A percentile compares a stretch with the other conserved stretches of the same genome.
Evolutionary conservation across 371 early-diverging fungal genomes (phyloP).

Genomic region (Basidiobolus heterosporus): DNA sequence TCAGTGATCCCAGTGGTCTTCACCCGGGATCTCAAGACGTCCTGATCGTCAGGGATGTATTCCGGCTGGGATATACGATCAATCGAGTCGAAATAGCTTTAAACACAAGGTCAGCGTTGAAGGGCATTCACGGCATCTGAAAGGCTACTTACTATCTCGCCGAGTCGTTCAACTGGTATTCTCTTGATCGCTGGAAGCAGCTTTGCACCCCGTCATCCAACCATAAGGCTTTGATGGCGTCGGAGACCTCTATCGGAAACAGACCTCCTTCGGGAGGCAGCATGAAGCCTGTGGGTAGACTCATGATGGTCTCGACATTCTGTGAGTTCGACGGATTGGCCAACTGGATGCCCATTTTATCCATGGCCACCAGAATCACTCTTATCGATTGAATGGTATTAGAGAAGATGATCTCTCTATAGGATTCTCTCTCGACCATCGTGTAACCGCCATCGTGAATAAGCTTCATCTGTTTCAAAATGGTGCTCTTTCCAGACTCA

Average conservation of each 20-base stretch:
- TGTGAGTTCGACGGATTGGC: slow-evolving; percentile 36
- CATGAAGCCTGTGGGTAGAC: slow-evolving; percentile 65
- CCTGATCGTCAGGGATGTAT: slow-evolving; percentile 79
- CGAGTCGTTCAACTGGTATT: slow-evolving; percentile 84
- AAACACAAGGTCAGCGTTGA: neutral
- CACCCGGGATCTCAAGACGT: slow-evolving; percentile 67
- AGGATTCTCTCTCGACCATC: slow-evolving; percentile 64
- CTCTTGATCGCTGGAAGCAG: slow-evolving; percentile 62
- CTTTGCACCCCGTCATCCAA: slow-evolving; percentile 60
- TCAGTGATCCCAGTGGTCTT: slow-evolving; percentile 82
- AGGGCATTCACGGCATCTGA: neutral
- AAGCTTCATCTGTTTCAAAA: slow-evolving; percentile 91
- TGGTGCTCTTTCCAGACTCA: slow-evolving; percentile 92
- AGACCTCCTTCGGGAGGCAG: slow-evolving; percentile 40
- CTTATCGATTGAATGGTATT: slow-evolving; percentile 88
- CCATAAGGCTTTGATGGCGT: slow-evolving; percentile 73
- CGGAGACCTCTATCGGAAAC: slow-evolving; percentile 37
- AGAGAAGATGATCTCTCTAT: slow-evolving; percentile 82
- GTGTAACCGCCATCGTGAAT: slow-evolving; percentile 88
- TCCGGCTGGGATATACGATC: slow-evolving; percentile 62
- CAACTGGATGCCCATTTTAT: slow-evolving; percentile 48
- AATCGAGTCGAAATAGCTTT: slow-evolving; percentile 75
- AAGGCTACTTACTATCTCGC: slow-evolving; percentile 56
- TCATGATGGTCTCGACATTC: slow-evolving; percentile 50
- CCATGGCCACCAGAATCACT: slow-evolving; percentile 87